Conservation (phyloP, 202 grass and related monocot genomes). For the Panicum hallii region DNA sequence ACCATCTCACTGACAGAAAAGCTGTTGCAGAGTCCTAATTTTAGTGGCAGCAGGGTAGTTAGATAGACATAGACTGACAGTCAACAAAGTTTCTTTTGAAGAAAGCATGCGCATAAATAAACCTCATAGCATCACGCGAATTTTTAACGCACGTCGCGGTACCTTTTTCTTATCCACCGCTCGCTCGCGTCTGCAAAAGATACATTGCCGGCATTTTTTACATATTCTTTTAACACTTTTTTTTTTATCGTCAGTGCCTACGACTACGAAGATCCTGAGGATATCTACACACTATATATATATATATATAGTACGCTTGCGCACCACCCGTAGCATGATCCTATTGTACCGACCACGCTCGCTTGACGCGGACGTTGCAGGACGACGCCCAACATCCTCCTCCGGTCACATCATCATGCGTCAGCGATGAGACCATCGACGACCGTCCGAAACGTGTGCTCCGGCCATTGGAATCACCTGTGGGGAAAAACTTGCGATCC, state of each 20-base stretch:
- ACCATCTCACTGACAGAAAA: background rate
- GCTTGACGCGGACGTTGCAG: background rate
- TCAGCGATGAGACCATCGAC: background rate
- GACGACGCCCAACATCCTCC: background rate
- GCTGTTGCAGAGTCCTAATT: background rate
- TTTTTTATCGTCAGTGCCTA: background rate
- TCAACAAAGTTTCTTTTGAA: background rate
- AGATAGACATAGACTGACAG: background rate
- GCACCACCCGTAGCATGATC: background rate
- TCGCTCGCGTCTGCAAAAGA: constrained; percentile 18
- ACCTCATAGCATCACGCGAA: background rate
- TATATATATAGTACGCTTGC: background rate
- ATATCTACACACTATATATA: background rate
- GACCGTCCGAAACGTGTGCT: constrained; percentile 23
- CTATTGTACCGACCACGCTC: constrained; percentile 44
- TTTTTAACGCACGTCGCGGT: background rate
- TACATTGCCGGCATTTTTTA: constrained; percentile 22
- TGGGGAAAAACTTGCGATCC: background rate
- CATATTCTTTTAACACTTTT: background rate
- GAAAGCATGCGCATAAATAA: background rate
- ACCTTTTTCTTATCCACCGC: constrained; percentile 37
- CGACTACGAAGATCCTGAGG: background rate
- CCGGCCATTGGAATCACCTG: constrained; percentile 7
- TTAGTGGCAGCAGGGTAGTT: background rate
- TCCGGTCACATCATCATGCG: background rate